phyloP scores from a whole-genome alignment of 768 basidiomycete genomes.

The Tricholoma terreum region DNA sequence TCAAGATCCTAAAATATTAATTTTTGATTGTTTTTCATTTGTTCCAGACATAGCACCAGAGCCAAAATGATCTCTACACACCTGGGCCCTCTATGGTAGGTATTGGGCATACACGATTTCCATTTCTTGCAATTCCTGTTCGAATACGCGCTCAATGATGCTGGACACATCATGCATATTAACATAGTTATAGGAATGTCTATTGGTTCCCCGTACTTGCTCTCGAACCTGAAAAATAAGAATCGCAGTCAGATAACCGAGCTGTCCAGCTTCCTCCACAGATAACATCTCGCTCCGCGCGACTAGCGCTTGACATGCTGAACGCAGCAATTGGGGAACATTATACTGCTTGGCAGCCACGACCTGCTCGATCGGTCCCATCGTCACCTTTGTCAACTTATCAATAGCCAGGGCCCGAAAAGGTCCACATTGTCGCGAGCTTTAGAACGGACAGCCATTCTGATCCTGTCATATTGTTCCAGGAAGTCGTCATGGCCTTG shows the following conservation, averaged over 20 bases:
- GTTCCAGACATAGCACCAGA: too few relatives aligned
- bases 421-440: slow-evolving; percentile 38
- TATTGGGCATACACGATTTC: not conserved
- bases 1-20: too few relatives aligned
- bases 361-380: slow-evolving; percentile 27
- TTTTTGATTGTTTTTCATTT: too few relatives aligned
- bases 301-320: slow-evolving; percentile 24
- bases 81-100: too few relatives aligned
- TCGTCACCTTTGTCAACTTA: slow-evolving; percentile 14
- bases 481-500: too few relatives aligned
- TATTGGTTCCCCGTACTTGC: not conserved
- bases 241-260: slow-evolving; percentile 23
- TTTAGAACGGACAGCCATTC: slow-evolving; percentile 38
- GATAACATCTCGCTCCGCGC: slow-evolving; percentile 20
- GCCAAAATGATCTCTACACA: too few relatives aligned
- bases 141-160: not conserved
- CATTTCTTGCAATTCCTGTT: not conserved
- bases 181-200: too few relatives aligned
- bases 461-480: slow-evolving; percentile 7
- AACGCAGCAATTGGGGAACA: slow-evolving; percentile 31
- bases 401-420: slow-evolving; percentile 31
- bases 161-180: not conserved
- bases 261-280: slow-evolving; percentile 20
- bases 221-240: slow-evolving; percentile 19
- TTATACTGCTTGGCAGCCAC: slow-evolving; percentile 28